These are phyloP conservation scores for Silene uniflora DNA, from an alignment of 148 eudicot genomes.

Conservation along the genomic window DNA sequence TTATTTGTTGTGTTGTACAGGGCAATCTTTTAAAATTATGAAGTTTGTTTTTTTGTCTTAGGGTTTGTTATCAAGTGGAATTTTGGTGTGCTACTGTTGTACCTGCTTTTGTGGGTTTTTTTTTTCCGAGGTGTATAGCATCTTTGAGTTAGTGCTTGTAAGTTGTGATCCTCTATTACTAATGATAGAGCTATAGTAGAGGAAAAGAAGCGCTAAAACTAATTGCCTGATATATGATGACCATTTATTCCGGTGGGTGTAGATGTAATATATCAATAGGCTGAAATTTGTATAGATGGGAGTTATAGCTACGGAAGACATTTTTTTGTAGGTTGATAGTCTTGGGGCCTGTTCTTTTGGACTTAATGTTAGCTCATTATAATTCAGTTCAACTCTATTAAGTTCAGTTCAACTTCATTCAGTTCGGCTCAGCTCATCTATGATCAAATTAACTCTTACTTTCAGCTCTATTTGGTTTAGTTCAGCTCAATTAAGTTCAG, in stretches of 20 bases:
- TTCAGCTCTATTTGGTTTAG: too few species aligned
- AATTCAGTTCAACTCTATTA: too few species aligned
- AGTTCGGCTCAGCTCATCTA: too few species aligned
- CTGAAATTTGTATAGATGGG: neutral
- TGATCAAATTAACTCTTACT: too few species aligned
- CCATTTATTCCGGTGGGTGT: neutral
- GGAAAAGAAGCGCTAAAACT: neutral
- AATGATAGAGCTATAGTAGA: neutral
- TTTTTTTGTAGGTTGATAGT: neutral
- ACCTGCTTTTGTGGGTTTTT: neutral
- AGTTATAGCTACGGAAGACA: neutral
- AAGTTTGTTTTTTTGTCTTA: neutral
- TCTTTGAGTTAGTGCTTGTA: neutral
- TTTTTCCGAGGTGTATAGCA: neutral
- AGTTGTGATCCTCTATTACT: neutral
- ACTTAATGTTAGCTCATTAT: too few species aligned
- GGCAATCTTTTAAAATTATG: neutral
- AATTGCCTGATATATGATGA: neutral
- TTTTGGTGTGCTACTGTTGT: neutral
- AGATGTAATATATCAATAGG: neutral
- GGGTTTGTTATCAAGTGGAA: neutral
- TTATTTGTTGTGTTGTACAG: neutral
- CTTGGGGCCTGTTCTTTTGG: too few species aligned
- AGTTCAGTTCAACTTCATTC: too few species aligned
- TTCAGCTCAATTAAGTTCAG: too few species aligned